Base-by-base conservation (phyloP, 805 yeast genomes). In the Hemisphaericaspora nanyangensis region DNA sequence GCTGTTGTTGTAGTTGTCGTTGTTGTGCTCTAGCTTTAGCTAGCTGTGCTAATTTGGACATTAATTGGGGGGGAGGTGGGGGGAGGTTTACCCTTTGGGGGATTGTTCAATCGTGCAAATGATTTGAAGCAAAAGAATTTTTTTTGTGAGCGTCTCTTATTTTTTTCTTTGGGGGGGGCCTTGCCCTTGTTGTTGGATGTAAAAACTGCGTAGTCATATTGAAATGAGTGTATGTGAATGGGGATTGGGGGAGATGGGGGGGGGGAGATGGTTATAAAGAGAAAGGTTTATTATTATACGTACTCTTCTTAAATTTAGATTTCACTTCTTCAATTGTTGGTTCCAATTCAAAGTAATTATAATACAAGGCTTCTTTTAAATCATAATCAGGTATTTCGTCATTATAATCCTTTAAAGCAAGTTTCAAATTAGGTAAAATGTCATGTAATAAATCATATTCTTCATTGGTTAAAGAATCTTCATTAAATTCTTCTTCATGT, bases 281-380 rank as follows among this genome's bases (percentile, higher is more conserved):
- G 11, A 22, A 22, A 22, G 26, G 26, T 22, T n/a, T n/a, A n/a
- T n/a, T n/a, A 28, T 39, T 24, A 63, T 68, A 74, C 80, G 58
- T 74, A 75, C 80, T 72, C 63, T 65, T 64, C 42, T 55, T 55
- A 40, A 54, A 65, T 31, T 49, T 53, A 8, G 48, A 40, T 42
- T 68, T 70, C 34, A 76, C 54, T 42, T 79, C 81, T 24, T 60
- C 65, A 6, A 80, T 47, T 0, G 86, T 56, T 10, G 71, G 70
- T 4, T 72, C 76, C 4, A 79, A 50, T 31, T 76, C 79, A 51
- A 74, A 74, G 52, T 80, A 80, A 48, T 78, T 76, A 46, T 65
- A 66, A 73, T 81, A 82, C 8, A 84, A 62, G 0, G 77, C 62
- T 46, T 79, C 82, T 49, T 79, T 75, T 43, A 83, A 56, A 33